Percentiles rank a stretch among this genome's conserved stretches.
phyloP scores from a whole-genome alignment of 2,329 filamentous ascomycete species.

The Cercospora beticola region DNA sequence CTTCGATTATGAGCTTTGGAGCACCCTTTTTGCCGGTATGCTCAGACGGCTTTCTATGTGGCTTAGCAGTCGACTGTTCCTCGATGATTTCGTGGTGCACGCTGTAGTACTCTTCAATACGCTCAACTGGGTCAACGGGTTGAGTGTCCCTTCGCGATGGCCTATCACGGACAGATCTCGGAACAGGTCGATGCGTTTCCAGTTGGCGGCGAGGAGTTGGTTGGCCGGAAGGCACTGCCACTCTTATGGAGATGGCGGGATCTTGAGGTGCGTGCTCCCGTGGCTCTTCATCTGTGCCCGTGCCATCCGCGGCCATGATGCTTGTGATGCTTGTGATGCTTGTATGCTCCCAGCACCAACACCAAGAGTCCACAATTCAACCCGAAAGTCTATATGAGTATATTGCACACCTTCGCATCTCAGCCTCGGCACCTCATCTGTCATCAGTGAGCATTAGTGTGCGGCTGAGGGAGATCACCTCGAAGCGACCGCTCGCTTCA shows the following conservation, averaged over 20 bases:
- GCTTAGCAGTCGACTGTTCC: neutral
- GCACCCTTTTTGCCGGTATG: neutral
- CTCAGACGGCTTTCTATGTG: neutral
- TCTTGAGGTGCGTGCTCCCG: neutral
- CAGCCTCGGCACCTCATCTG: neutral
- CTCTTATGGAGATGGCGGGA: neutral
- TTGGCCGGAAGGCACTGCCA: neutral
- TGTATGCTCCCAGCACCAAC: neutral
- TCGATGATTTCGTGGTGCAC: neutral
- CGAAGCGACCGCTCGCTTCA: conserved; percentile 5
- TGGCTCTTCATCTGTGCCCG: neutral
- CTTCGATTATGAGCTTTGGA: neutral
- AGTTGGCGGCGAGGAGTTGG: neutral
- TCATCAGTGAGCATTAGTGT: conserved; percentile 1
- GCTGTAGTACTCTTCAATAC: conserved; percentile 6
- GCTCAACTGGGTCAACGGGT: conserved; percentile 1
- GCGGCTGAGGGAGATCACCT: conserved; percentile 9
- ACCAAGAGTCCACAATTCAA: neutral
- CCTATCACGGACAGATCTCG: neutral
- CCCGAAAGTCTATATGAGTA: neutral
- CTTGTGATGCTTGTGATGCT: neutral
- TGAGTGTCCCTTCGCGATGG: neutral
- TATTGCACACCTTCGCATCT: neutral
- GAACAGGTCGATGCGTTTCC: neutral
- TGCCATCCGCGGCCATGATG: neutral